These are phyloP conservation scores for Diplodia mutila DNA, from an alignment of 2,329 filamentous ascomycete genomes.

Conservation along the genomic window DNA sequence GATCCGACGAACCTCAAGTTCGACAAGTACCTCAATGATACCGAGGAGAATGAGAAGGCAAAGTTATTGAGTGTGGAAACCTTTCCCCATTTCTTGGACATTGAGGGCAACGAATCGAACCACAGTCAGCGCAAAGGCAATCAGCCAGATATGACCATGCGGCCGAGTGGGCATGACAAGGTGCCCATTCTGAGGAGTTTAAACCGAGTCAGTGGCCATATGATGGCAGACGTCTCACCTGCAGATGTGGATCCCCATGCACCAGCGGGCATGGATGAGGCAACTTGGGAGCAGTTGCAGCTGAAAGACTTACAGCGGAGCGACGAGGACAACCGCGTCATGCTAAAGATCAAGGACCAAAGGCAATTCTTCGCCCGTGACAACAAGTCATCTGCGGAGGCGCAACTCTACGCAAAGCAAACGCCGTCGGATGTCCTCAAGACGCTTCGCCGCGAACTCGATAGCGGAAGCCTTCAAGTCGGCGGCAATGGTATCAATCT, in stretches of 20 bases:
- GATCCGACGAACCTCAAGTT: conserved; percentile 79
- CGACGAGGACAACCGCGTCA: conserved; percentile 73
- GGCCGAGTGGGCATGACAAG: conserved; percentile 72
- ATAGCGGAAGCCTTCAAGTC: conserved; percentile 39
- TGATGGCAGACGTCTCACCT: conserved; percentile 84
- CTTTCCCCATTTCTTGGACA: conserved; percentile 86
- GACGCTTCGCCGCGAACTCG: conserved; percentile 66
- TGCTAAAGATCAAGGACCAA: conserved; percentile 87
- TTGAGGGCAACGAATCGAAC: conserved; percentile 94
- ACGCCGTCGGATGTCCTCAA: conserved; percentile 70
- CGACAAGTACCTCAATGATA: conserved; percentile 80
- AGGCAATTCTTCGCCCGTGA: conserved; percentile 73
- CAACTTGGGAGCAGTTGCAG: conserved; percentile 73
- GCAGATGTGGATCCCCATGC: conserved; percentile 71
- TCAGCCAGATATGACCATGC: conserved; percentile 86
- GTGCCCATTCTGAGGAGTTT: conserved; percentile 87
- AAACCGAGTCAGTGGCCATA: conserved; percentile 89
- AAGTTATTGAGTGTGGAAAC: conserved; percentile 58
- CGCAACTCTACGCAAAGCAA: conserved; percentile 68
- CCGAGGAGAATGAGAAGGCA: conserved; percentile 59
- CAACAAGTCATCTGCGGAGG: conserved; percentile 51
- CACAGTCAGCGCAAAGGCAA: conserved; percentile 87
- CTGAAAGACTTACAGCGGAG: conserved; percentile 80
- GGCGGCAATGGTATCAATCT: conserved; percentile 54
- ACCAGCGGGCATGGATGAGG: conserved; percentile 70